These are phyloP conservation scores for Yamadazyma pseudoaaseri DNA, from an alignment of 1,139 yeast genomes.

Conservation along the genomic window DNA sequence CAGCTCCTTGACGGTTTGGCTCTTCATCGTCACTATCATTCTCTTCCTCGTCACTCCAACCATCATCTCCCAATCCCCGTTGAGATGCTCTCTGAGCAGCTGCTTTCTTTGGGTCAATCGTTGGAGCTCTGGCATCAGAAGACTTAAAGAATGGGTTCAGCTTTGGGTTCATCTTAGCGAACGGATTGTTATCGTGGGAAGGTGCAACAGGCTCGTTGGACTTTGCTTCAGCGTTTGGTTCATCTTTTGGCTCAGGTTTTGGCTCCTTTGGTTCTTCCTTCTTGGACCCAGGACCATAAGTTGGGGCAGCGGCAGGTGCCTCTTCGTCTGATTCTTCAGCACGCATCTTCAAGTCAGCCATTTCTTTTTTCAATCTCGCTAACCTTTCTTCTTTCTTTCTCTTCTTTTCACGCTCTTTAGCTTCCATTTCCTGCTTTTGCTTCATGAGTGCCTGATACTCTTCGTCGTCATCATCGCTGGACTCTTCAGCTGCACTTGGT, in stretches of 20 bases:
- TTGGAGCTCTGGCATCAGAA: conserved; percentile 24
- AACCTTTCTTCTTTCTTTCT: conserved; percentile 56
- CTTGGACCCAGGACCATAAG: conserved; percentile 24
- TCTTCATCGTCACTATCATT: conserved; percentile 49
- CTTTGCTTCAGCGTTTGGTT: conserved; percentile 16
- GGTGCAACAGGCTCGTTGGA: conserved; percentile 6
- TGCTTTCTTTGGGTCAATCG: conserved; percentile 53
- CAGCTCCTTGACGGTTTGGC: conserved; percentile 56
- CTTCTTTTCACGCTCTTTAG: conserved; percentile 46
- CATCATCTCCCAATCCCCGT: conserved; percentile 54
- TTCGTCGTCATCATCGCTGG: conserved; percentile 38
- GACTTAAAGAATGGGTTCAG: conserved; percentile 53
- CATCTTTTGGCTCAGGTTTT: conserved; percentile 6
- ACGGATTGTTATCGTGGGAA: conserved; percentile 37
- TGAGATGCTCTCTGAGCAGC: conserved; percentile 66
- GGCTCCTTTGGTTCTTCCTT: conserved; percentile 6
- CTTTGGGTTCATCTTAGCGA: conserved; percentile 24
- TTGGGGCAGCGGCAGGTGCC: conserved; percentile 27
- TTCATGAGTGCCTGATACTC: conserved; percentile 47
- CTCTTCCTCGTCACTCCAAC: conserved; percentile 64
- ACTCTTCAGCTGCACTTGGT: conserved; percentile 4
- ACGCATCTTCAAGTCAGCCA: conserved; percentile 52
- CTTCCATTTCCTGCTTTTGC: conserved; percentile 50
- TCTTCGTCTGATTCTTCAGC: conserved; percentile 30
- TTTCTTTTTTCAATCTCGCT: conserved; percentile 60